phyloP scores from a whole-genome alignment of 2,329 filamentous ascomycete genomes.

The Simplicillium sp. region DNA sequence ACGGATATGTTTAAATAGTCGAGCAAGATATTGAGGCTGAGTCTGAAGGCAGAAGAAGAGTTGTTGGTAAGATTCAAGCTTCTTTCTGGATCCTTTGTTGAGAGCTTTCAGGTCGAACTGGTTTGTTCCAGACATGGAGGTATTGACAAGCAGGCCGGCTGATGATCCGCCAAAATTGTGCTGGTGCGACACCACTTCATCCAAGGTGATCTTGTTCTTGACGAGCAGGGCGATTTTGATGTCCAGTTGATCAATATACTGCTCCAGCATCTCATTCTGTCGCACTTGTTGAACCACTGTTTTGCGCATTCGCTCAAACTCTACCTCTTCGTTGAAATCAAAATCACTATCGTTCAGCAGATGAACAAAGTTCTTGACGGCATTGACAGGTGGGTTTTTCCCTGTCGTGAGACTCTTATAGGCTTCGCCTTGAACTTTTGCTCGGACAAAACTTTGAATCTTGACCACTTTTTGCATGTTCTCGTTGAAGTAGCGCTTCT shows the following conservation, averaged over 20 bases:
- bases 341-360: constrained; percentile 97
- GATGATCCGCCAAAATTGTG: constrained; percentile 90
- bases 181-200: constrained; percentile 95
- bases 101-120: constrained; percentile 94
- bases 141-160: constrained; percentile 75
- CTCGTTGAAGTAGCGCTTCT: constrained; percentile 79
- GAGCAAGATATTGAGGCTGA: constrained; percentile 86
- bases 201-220: constrained; percentile 98
- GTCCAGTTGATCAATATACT: constrained; percentile 96
- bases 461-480: constrained; percentile 99
- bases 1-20: constrained; percentile 75
- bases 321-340: constrained; percentile 97
- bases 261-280: constrained; percentile 93
- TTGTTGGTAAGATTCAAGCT: constrained; percentile 94
- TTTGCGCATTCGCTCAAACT: constrained; percentile 90
- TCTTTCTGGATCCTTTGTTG: constrained; percentile 92
- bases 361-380: constrained; percentile 97
- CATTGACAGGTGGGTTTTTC: constrained; percentile 93
- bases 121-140: constrained; percentile 79
- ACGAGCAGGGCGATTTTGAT: constrained; percentile 98
- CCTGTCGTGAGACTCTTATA: constrained; percentile 95
- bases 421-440: constrained; percentile 90
- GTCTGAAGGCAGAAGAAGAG: constrained; percentile 97
- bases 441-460: constrained; percentile 92
- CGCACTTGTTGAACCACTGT: constrained; percentile 95